phyloP scores from a whole-genome alignment of 2,329 filamentous ascomycete genomes.

The Ambrosiella xylebori region DNA sequence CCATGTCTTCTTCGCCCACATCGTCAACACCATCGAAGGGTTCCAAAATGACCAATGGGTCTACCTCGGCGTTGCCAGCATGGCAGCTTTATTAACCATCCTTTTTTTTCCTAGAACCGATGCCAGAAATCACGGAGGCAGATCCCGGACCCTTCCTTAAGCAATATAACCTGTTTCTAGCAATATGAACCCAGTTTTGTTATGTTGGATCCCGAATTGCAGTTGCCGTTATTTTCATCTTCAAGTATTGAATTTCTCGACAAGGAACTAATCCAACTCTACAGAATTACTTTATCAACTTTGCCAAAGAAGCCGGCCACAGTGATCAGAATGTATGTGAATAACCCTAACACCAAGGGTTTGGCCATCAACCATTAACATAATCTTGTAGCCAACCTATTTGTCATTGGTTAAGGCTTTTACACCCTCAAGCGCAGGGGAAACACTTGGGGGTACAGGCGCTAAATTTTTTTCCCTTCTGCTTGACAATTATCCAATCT shows the following conservation, averaged over 20 bases:
- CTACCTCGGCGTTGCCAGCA: conserved; percentile 44
- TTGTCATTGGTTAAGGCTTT: conserved; percentile 40
- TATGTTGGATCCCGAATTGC: conserved; percentile 44
- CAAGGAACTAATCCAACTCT: neutral
- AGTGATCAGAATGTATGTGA: conserved; percentile 13
- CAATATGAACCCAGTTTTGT: conserved; percentile 43
- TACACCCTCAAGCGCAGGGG: conserved; percentile 35
- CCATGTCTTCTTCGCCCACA: conserved; percentile 43
- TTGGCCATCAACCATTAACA: neutral
- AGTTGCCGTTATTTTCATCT: conserved; percentile 20
- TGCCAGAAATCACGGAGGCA: conserved; percentile 31
- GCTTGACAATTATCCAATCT: conserved; percentile 9
- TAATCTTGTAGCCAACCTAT: conserved; percentile 25
- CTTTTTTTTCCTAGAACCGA: conserved; percentile 38
- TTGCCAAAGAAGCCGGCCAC: conserved; percentile 20
- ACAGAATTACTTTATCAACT: conserved; percentile 36
- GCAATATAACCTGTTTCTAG: conserved; percentile 44
- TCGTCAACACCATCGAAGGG: conserved; percentile 28
- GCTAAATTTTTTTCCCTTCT: conserved; percentile 1
- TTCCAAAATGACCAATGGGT: conserved; percentile 46
- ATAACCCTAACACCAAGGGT: conserved; percentile 2
- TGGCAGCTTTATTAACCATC: conserved; percentile 37
- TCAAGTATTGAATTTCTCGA: neutral
- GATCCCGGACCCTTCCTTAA: conserved; percentile 35
- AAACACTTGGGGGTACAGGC: neutral